Percentiles rank a stretch among this genome's conserved stretches.
Conservation (phyloP, 164 flowering plant species). For the Macadamia tetraphylla region DNA sequence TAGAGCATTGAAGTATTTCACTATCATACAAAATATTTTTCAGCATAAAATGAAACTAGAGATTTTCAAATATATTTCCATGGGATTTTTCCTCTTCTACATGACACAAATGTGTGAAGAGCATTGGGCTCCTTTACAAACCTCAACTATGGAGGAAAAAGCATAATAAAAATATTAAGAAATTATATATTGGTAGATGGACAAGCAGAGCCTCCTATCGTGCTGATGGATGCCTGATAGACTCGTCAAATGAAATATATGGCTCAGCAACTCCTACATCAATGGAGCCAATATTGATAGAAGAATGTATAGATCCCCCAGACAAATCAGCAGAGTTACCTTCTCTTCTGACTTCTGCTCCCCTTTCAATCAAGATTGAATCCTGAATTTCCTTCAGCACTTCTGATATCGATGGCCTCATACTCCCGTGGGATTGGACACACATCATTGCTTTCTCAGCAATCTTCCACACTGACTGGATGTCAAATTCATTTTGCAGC, state of each 20-base stretch:
- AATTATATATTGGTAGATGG: not conserved
- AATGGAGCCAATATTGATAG: conserved; percentile 42
- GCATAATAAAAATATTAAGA: too few relatives aligned
- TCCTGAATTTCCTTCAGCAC: conserved; percentile 99
- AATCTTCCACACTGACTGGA: conserved; percentile 97
- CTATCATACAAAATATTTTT: too few relatives aligned
- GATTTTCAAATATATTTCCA: too few relatives aligned
- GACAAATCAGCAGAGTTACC: conserved; percentile 60
- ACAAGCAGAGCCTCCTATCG: conserved; percentile 25
- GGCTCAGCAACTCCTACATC: conserved; percentile 52
- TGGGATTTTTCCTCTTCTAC: too few relatives aligned
- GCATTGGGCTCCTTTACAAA: too few relatives aligned
- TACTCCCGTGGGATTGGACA: conserved; percentile 71
- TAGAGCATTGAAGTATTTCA: too few relatives aligned
- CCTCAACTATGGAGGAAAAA: too few relatives aligned
- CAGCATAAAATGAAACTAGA: too few relatives aligned
- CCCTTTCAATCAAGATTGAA: conserved; percentile 72
- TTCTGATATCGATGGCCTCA: conserved; percentile 92
- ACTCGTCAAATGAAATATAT: conserved; percentile 54
- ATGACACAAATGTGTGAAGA: too few relatives aligned
- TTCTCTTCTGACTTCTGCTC: conserved; percentile 36
- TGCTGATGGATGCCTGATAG: conserved; percentile 49
- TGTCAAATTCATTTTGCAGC: conserved; percentile 49
- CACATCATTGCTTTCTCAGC: conserved; percentile 96
- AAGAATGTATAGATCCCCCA: conserved; percentile 57